These are phyloP conservation scores for Zanthoxylum bungeanum DNA, from an alignment of 345 rosid genomes.

Conservation along the genomic window DNA sequence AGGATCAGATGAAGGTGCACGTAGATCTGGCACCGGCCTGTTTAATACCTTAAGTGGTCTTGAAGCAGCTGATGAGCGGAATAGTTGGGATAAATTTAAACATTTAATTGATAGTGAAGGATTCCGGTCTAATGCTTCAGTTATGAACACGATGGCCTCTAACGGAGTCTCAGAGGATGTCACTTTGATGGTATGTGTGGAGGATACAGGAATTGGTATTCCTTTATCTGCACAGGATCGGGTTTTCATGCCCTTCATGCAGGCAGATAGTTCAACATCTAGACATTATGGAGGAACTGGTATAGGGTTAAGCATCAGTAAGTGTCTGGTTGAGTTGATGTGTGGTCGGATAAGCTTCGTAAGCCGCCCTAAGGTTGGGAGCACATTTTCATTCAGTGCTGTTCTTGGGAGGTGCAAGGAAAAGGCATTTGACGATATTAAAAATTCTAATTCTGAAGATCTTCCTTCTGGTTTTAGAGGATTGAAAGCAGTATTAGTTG, in stretches of 20 bases:
- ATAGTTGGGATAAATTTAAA: conserved; percentile 82
- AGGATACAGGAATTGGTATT: conserved; percentile 96
- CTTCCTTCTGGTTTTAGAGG: conserved; percentile 72
- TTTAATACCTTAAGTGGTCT: conserved; percentile 82
- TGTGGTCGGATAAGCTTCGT: conserved; percentile 79
- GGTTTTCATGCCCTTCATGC: conserved; percentile 94
- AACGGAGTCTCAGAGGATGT: conserved; percentile 44
- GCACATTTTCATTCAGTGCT: conserved; percentile 84
- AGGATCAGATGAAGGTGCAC: conserved; percentile 41
- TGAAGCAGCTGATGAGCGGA: conserved; percentile 86
- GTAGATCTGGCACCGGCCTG: conserved; percentile 22
- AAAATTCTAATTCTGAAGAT: conserved; percentile 58
- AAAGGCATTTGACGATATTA: conserved; percentile 24
- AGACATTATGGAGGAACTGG: conserved; percentile 94
- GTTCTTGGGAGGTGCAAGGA: conserved; percentile 51
- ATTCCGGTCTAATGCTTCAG: conserved; percentile 26
- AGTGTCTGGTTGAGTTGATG: conserved; percentile 94
- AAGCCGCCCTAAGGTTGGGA: conserved; percentile 78
- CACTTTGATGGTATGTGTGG: conserved; percentile 72
- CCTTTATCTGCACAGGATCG: conserved; percentile 82
- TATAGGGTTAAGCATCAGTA: conserved; percentile 94
- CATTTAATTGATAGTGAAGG: conserved; percentile 55
- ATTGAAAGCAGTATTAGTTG: conserved; percentile 78
- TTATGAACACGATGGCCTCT: conserved; percentile 24
- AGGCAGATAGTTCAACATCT: conserved; percentile 97